Base-by-base conservation (phyloP, 148 eudicot species). In the Heliamphora exappendiculata region DNA sequence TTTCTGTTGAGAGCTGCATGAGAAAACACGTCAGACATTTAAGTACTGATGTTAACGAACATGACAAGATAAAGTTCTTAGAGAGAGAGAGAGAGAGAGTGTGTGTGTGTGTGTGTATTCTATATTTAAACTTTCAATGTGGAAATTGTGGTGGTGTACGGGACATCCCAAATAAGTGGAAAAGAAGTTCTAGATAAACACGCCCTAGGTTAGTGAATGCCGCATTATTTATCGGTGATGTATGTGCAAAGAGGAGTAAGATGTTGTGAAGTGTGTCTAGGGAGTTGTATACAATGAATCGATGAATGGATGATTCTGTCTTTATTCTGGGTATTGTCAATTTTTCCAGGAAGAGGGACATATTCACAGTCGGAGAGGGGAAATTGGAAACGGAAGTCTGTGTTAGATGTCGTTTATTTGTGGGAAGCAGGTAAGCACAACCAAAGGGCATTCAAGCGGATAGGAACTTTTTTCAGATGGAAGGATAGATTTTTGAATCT, bases 1-100 rank as follows among this genome's bases (percentile, higher is more conserved):
- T 81, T 92, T 94, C 85, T 94, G 98, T 80, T 94, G 98, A 71
- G 97, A 85, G 54, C 98, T 94, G 89, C 81, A 74, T 34, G 57
- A 67, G 7, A 0, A 64, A 67, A 53, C 33, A 13, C 67, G n/a
- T n/a, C n/a, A 70, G 58, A 70, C 16, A 41, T 42, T 59, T 44
- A 11, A 60, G 9, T 19, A 60, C 33, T n/a, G 33, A 47, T 22
- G 28, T 28, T 26, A 42, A 7, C 14, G 6, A 28, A 57, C 29
- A 51, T 34, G 29, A 22, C 31, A 72, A 36, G 28, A 39, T 45
- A 69, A 44, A 67, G 51, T 45, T 69, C 55, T 16, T 11, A 63
- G 1, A 63, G 7, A 31, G 16, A 29, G 16, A 58, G 16, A 58
- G 4, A n/a, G n/a, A n/a, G n/a, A n/a, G n/a, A n/a, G n/a, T n/a